These are phyloP conservation scores for Medakamo hakoo DNA, from an alignment of 139 green algal genomes.

Conservation along the genomic window DNA sequence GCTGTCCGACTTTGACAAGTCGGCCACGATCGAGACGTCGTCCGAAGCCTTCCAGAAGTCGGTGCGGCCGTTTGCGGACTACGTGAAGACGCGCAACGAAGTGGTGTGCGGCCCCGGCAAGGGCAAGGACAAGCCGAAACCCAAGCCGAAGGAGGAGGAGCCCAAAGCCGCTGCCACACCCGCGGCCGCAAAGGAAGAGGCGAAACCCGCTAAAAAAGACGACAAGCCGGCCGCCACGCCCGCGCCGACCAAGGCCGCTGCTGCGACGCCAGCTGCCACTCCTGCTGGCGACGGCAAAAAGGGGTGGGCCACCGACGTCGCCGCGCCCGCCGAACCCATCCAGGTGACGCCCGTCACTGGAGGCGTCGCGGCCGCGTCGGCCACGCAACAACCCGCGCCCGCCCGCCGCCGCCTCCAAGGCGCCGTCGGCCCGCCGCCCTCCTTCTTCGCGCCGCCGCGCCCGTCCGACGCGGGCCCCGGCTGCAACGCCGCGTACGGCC, in stretches of 20 bases:
- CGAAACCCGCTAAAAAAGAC: too few relatives aligned
- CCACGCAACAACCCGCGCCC: too few relatives aligned
- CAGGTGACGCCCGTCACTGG: too few relatives aligned
- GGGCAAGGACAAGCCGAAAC: too few relatives aligned
- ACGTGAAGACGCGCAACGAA: background rate
- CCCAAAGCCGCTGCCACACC: too few relatives aligned
- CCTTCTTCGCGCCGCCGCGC: background rate
- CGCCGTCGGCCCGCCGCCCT: too few relatives aligned
- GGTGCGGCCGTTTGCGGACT: background rate
- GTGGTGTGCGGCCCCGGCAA: background rate
- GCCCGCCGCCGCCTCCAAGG: background rate
- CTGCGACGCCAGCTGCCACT: background rate
- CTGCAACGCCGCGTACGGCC: background rate
- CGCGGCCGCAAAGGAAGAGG: too few relatives aligned
- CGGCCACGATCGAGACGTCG: background rate
- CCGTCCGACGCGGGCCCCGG: background rate
- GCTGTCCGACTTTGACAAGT: background rate
- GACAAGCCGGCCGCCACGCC: too few relatives aligned
- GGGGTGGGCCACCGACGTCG: conserved; percentile 1
- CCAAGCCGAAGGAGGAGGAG: too few relatives aligned
- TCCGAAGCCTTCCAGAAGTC: background rate
- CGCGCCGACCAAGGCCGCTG: too few relatives aligned
- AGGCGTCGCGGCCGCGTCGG: too few relatives aligned
- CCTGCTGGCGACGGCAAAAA: background rate
- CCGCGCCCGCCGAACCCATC: conserved; percentile 5